Conservation (phyloP, 2,329 filamentous ascomycete species). For the Colletotrichum abscissum region DNA sequence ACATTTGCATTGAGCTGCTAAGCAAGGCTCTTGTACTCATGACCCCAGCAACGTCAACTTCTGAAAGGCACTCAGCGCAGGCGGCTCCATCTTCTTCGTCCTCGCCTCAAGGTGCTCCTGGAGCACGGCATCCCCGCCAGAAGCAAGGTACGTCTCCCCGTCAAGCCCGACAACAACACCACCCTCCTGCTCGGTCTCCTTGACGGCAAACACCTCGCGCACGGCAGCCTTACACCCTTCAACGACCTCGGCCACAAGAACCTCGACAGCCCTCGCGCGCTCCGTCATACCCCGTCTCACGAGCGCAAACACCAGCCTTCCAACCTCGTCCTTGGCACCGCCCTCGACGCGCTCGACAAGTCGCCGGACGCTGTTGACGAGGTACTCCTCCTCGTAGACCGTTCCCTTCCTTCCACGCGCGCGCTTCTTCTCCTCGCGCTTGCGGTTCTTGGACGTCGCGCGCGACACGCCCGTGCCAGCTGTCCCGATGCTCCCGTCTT, state of each 20-base stretch:
- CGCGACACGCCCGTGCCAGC: slow-evolving; percentile 79
- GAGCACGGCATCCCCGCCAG: slow-evolving; percentile 64
- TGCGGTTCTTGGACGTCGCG: slow-evolving; percentile 87
- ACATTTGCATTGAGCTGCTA: no score
- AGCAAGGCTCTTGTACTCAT: slow-evolving; percentile 26
- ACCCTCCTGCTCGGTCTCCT: slow-evolving; percentile 37
- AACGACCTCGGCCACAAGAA: slow-evolving; percentile 78
- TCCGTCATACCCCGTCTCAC: slow-evolving; percentile 88
- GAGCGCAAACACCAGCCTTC: slow-evolving; percentile 80
- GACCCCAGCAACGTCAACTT: slow-evolving; percentile 63
- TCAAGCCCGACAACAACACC: slow-evolving; percentile 36
- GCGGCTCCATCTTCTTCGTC: slow-evolving; percentile 58
- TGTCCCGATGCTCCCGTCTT: slow-evolving; percentile 71
- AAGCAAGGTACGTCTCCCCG: slow-evolving; percentile 46
- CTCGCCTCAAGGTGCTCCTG: slow-evolving; percentile 60
- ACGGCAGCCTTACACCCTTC: slow-evolving; percentile 75
- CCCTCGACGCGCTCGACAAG: slow-evolving; percentile 85
- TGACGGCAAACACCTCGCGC: slow-evolving; percentile 73
- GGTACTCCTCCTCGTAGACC: slow-evolving; percentile 97
- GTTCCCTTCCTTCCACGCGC: slow-evolving; percentile 95
- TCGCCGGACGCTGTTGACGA: slow-evolving; percentile 86
- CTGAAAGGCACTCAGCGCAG: slow-evolving; percentile 60
- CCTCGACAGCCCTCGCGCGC: slow-evolving; percentile 81
- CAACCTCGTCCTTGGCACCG: slow-evolving; percentile 76
- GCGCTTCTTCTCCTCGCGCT: slow-evolving; percentile 93